These are phyloP conservation scores for Jatropha curcas DNA, from an alignment of 345 rosid species.

Conservation along the genomic window DNA sequence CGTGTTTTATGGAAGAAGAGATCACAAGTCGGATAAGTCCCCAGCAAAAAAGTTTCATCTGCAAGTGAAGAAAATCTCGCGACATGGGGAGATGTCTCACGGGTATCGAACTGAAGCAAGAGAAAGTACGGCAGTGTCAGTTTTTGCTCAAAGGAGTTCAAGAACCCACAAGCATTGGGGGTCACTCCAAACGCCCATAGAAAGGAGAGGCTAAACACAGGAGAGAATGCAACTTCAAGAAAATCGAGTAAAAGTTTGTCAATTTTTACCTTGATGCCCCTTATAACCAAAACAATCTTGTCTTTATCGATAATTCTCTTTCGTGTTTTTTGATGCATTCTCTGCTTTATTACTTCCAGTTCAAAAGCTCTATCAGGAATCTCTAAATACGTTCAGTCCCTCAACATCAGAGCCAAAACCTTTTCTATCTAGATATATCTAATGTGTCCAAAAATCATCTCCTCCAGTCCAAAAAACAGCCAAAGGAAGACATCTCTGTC, in stretches of 20 bases:
- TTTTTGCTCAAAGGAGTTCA: conserved; percentile 24
- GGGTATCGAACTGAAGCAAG: conserved; percentile 8
- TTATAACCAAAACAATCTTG: not conserved
- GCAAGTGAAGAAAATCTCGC: not conserved
- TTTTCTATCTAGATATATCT: not conserved
- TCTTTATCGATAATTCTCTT: conserved; percentile 12
- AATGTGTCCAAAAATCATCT: not conserved
- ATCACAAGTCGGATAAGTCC: conserved; percentile 6
- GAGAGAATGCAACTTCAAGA: conserved; percentile 14
- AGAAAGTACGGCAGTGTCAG: conserved; percentile 22
- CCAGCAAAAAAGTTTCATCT: not conserved
- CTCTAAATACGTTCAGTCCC: conserved; percentile 1
- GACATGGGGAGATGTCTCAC: conserved; percentile 11
- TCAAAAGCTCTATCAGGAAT: conserved; percentile 5
- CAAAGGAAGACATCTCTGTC: not conserved
- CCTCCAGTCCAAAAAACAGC: not conserved
- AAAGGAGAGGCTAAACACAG: conserved; percentile 21
- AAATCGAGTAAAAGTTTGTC: not conserved
- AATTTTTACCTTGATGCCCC: not conserved
- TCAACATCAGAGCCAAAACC: conserved; percentile 10
- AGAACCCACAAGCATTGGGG: conserved; percentile 26
- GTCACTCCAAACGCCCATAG: conserved; percentile 24
- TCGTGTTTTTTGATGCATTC: conserved; percentile 2
- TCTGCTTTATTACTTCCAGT: not conserved
- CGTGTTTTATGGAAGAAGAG: conserved; percentile 9